Base-by-base conservation (phyloP, 1,284 basidiomycete species). In the Cutaneotrichosporon daszewskae region DNA sequence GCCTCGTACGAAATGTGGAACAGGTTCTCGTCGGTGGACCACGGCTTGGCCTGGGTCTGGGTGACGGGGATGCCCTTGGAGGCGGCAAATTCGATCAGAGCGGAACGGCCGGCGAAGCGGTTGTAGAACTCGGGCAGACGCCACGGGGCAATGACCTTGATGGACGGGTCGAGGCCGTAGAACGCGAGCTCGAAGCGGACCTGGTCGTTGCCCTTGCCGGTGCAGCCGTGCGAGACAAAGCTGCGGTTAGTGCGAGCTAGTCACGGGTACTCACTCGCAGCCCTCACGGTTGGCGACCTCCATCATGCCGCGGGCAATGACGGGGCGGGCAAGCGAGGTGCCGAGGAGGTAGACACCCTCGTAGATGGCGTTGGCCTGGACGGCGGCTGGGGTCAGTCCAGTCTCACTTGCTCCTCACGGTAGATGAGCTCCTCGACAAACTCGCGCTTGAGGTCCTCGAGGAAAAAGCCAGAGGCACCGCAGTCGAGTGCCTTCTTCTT, bases 1-100 rank as follows among this genome's bases (percentile, higher is more conserved):
- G 94, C 94, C 74, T 99, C 94, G 75, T 97, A 98, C 18, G 92
- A 98, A 72, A 97, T 98, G 78, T 99, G 94, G 84, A 95, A 96
- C 45, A 98, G 78, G 76, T 98, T 98, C 76, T 97, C 95, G 72
- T 96, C 90, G 13, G 94, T 99, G 10, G 92, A 97, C 95, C 95
- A 99, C 27, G 95, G 94, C 76, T 98, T 97, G 49, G 91, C 80
- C 32, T 87, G 82, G 47, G 94, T 99, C 75, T 99, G 94, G 56
- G 84, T 79, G 49, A 98, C 92, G 46, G 91, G 90, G 57, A 98
- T 96, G 42, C 81, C 75, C 73, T 92, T 90, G 66, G 87, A 76
- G 18, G 83, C 83, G 32, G 94, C 95, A 64, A 85, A 99, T 40
- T 83, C 79, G 54, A 99, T 83, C 49, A 99, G 83, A 19, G 88